These are phyloP conservation scores for Trypanosoma cruzi DNA, from an alignment of 208 protist species.

Conservation along the genomic window DNA sequence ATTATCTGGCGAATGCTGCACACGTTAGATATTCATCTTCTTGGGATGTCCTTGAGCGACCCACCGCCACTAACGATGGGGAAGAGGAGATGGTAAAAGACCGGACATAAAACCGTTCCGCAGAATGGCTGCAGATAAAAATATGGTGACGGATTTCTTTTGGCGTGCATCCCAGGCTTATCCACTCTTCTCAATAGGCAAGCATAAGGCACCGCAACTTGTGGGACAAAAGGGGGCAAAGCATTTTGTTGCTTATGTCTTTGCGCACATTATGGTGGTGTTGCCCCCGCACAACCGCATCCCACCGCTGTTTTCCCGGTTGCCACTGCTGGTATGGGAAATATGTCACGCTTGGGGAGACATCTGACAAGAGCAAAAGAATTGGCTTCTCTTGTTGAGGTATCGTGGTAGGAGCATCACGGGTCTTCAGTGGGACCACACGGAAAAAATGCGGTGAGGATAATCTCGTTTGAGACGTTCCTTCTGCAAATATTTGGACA, in stretches of 20 bases:
- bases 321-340: slow-evolving; percentile 43
- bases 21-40: slow-evolving; percentile 94
- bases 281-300: slow-evolving; percentile 55
- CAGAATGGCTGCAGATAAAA: slow-evolving; percentile 43
- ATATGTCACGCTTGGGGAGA: slow-evolving; percentile 51
- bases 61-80: slow-evolving; percentile 32
- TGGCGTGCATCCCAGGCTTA: slow-evolving; percentile 90
- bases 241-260: slow-evolving; percentile 26
- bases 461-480: too few species aligned
- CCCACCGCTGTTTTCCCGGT: slow-evolving; percentile 24
- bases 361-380: slow-evolving; percentile 37
- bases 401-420: slow-evolving; percentile 54
- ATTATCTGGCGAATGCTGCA: slow-evolving; percentile 87
- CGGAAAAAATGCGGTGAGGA: too few species aligned
- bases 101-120: slow-evolving; percentile 39
- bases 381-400: slow-evolving; percentile 26
- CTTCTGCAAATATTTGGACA: slow-evolving; percentile 98
- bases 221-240: slow-evolving; percentile 85
- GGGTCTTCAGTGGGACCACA: slow-evolving; percentile 59
- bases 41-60: slow-evolving; percentile 90
- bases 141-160: slow-evolving; percentile 93
- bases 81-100: not conserved
- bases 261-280: slow-evolving; percentile 40
- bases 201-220: slow-evolving; percentile 93
- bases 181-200: slow-evolving; percentile 93